Evolutionary conservation across 306 rosid species (phyloP), one percentile per base, ranked within the genome.

Genomic region (Quercus aquifolioides): DNA sequence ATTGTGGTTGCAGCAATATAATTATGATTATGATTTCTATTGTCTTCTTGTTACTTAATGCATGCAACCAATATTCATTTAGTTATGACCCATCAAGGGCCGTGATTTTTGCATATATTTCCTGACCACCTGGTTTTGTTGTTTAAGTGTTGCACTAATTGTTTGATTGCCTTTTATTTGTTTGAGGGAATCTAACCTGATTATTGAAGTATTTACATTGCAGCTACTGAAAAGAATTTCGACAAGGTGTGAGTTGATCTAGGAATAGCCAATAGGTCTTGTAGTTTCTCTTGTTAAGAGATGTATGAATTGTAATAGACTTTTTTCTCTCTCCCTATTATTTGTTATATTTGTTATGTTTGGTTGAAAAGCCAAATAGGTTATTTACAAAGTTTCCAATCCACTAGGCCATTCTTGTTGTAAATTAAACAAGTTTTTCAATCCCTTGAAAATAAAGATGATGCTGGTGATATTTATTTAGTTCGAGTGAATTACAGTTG

Each of bases 1-100:
- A 79, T 86, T 89, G 90, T 86, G 93, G 87, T 84, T 85, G 91
- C 89, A 83, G 83, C 78, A 81, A 86, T 85, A 76, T 92, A 89
- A 85, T 88, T 92, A 88, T 85, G 84, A 80, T 74, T 85, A 79
- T 86, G 80, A 79, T 77, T 85, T 71, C 51, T 62, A 65, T 56
- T 52, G 55, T 76, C 71, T 46, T 57, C 28, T 79, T 70, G 46
- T 49, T 55, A 31, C 52, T 35, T 35, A 35, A 35, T 87, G 89
- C 88, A 76, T 88, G 86, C 85, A 76, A 76, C 81, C 83, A 79
- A 80, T 88, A 78, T 87, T 84, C 80, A 81, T 85, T 73, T 78
- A 79, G 82, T 78, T 35, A 74, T 82, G 84, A 78, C 80, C 76
- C 76, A 81, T 82, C 81, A 74, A 78, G 74, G 84, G 78, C 83